Evolutionary conservation across 352 stramenopile genomes (phyloP), one percentile per base, ranked within the genome.

Genomic region (Globisporangium emineosum): DNA sequence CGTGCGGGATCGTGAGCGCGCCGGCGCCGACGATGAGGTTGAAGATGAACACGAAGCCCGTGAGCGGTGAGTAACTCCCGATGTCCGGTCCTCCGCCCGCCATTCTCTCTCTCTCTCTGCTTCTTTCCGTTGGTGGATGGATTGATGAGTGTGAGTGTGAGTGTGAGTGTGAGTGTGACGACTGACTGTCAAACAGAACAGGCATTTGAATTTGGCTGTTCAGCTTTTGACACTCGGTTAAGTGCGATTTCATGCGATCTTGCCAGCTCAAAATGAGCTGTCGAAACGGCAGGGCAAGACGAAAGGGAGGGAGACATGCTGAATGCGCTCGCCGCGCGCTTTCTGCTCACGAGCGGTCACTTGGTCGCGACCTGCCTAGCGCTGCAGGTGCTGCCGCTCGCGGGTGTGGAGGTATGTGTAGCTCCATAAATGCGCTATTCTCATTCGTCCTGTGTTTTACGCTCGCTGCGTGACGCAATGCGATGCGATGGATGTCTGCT

Each of bases 21-120:
- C 88, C 88, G 32, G 88, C 86, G 54, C 86, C 88, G 30, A 96
- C 88, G 64, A 96, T 94, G 66, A 94, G 86, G 73, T 96, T 96
- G 73, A 96, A 94, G 72, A 96, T 89, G 76, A 96, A 96, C n/a
- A 96, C 77, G 65, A 96, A 96, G 73, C 86, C 88, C 67, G 88
- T 96, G 54, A 89, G 70, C 65, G 86, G 85, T 68, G 87, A 93
- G 73, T 95, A 95, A 73, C 79, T 90, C 17, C 83, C 81, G 55
- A 80, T 78, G 62, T 55, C 75, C 6, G 68, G 72, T 57, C 75
- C 76, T n/a, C 63, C 66, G 63, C 78, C 75, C 32, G 77, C 76
- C 83, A 90, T 92, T 55, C 35, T 55, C 9, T 57, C 30, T 45
- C 4, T 17, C 19, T 40, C 27, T 17, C n/a, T 35, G 23, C 40